Conservation (phyloP, 2,329 filamentous ascomycete genomes). For the Huntiella savannae region DNA sequence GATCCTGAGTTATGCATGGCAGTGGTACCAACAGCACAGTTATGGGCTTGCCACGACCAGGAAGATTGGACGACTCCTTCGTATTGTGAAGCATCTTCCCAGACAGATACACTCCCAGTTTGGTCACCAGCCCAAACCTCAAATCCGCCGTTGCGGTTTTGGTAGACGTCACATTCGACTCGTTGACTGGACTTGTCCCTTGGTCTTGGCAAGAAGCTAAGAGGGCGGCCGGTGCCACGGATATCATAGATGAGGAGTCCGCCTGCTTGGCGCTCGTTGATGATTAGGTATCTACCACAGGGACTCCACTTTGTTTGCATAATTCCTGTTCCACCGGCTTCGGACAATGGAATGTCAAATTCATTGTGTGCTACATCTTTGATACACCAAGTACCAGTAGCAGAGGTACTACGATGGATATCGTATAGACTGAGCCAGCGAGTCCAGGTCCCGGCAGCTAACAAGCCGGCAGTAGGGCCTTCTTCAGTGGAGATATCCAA, state of each 20-base stretch:
- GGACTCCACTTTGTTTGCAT: constrained; percentile 41
- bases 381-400: constrained; percentile 40
- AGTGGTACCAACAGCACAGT: constrained; percentile 29
- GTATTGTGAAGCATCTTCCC: constrained; percentile 33
- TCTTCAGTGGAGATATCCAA: constrained; percentile 28
- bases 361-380: constrained; percentile 29
- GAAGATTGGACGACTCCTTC: constrained; percentile 25
- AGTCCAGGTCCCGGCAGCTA: constrained; percentile 46
- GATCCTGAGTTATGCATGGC: constrained; percentile 34
- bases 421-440: constrained; percentile 45
- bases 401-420: constrained; percentile 31
- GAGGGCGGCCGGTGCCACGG: constrained; percentile 35
- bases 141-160: constrained; percentile 22
- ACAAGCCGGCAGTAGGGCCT: constrained; percentile 18
- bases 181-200: constrained; percentile 22
- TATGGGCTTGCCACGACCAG: constrained; percentile 32
- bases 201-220: constrained; percentile 21
- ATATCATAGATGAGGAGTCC: constrained; percentile 44
- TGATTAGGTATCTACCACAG: constrained; percentile 42
- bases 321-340: constrained; percentile 38
- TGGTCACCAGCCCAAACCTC: constrained; percentile 44
- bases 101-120: constrained; percentile 35
- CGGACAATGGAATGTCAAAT: constrained; percentile 20
- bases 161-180: constrained; percentile 35
- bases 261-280: constrained; percentile 37